Evolutionary conservation across 306 rosid genomes (phyloP).

Genomic region (Trifolium repens): DNA sequence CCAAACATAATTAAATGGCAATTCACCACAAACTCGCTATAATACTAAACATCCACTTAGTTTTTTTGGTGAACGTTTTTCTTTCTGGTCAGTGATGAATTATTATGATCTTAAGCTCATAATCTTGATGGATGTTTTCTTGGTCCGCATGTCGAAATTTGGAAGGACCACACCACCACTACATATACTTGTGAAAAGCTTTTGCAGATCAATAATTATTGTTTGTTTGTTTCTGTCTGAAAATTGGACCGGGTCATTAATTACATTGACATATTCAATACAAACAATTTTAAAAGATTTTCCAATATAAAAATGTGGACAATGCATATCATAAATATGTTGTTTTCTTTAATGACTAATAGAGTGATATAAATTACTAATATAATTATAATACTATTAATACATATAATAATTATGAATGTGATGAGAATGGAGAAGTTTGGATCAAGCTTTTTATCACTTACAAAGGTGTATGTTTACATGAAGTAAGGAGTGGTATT

Average conservation of each 20-base stretch:
- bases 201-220: conserved; percentile 2
- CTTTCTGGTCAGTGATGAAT: not conserved
- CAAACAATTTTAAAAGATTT: not conserved
- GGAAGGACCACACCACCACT: conserved; percentile 19
- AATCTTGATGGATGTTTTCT: not conserved
- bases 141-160: conserved; percentile 19
- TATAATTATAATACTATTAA: too few species aligned
- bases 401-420: too few species aligned
- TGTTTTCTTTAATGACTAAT: too few species aligned
- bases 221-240: conserved; percentile 27
- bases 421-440: too few species aligned
- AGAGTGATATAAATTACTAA: too few species aligned
- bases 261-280: not conserved
- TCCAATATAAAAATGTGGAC: not conserved
- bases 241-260: not conserved
- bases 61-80: not conserved
- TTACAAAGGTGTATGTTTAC: too few species aligned
- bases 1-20: too few species aligned
- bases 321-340: not conserved
- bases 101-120: not conserved
- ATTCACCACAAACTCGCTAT: too few species aligned
- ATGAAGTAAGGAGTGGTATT: too few species aligned
- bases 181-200: conserved; percentile 9
- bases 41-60: not conserved
- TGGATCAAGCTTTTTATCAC: too few species aligned